Conservation (phyloP, 305 asterid species). For the Ruellia speciosa region DNA sequence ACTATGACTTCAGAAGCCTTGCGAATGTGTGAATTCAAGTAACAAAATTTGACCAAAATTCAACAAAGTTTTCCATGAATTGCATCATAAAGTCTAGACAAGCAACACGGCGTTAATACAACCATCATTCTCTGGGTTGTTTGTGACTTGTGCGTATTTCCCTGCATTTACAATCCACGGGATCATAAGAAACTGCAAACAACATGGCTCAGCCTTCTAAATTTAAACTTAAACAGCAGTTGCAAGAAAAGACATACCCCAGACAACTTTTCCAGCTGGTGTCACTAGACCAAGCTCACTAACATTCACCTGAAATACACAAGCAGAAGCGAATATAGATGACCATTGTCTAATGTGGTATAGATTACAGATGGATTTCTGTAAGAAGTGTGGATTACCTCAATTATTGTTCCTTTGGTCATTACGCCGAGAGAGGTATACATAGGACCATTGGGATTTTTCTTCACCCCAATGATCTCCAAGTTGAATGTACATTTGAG, state of each 20-base stretch:
- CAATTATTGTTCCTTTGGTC: slow-evolving; percentile 82
- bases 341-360: slow-evolving; percentile 3
- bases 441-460: slow-evolving; percentile 92
- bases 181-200: background rate
- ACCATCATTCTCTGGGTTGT: slow-evolving; percentile 16
- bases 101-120: slow-evolving; percentile 16
- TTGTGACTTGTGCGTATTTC: slow-evolving; percentile 16
- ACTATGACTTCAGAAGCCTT: too few species aligned
- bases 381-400: slow-evolving; percentile 39
- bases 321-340: slow-evolving; percentile 12
- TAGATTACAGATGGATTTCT: background rate
- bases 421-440: slow-evolving; percentile 91
- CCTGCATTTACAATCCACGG: background rate
- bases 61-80: too few species aligned
- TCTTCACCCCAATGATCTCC: slow-evolving; percentile 91
- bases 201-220: background rate
- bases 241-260: slow-evolving; percentile 49
- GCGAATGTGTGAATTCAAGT: too few species aligned
- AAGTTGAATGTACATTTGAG: slow-evolving; percentile 53
- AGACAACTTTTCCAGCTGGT: slow-evolving; percentile 95
- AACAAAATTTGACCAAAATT: too few species aligned
- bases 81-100: slow-evolving; percentile 11
- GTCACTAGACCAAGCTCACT: slow-evolving; percentile 96
- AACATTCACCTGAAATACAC: slow-evolving; percentile 62
- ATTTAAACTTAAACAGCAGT: background rate